Evolutionary conservation across 2,329 filamentous ascomycete species (phyloP).

Genomic region (Pyrenochaeta sp.): DNA sequence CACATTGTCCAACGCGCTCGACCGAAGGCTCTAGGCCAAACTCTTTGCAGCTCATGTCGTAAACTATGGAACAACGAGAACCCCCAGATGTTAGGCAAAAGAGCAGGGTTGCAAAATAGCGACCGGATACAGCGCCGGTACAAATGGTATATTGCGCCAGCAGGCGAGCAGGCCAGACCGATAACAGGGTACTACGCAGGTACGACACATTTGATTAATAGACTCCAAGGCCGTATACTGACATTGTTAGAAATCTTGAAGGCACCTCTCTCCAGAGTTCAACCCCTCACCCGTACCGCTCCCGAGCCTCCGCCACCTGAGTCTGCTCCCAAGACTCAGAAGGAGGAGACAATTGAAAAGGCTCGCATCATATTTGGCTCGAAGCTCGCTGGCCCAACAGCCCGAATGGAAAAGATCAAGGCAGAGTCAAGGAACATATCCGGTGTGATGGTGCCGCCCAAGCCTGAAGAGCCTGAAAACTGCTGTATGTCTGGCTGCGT

Average conservation of each 20-base stretch:
- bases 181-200: conserved; percentile 50
- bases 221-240: conserved; percentile 1
- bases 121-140: conserved; percentile 44
- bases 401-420: conserved; percentile 68
- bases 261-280: conserved; percentile 33
- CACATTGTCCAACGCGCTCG: conserved; percentile 18
- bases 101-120: conserved; percentile 41
- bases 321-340: conserved; percentile 54
- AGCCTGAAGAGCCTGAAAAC: conserved; percentile 90
- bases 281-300: conserved; percentile 41
- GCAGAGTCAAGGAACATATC: conserved; percentile 71
- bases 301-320: conserved; percentile 43
- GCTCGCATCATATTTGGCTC: conserved; percentile 82
- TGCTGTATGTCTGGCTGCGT: conserved; percentile 99
- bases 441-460: conserved; percentile 82
- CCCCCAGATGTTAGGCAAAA: conserved; percentile 8
- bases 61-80: conserved; percentile 20
- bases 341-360: conserved; percentile 63
- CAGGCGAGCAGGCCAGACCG: conserved; percentile 48
- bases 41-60: conserved; percentile 34
- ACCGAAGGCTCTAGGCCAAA: conserved; percentile 27
- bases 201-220: conserved; percentile 8
- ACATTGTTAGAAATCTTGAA: conserved; percentile 48
- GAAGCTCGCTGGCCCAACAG: conserved; percentile 74
- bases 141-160: conserved; percentile 45